Conservation (phyloP, 805 yeast species). For the Saccharomycopsis fodiens region DNA sequence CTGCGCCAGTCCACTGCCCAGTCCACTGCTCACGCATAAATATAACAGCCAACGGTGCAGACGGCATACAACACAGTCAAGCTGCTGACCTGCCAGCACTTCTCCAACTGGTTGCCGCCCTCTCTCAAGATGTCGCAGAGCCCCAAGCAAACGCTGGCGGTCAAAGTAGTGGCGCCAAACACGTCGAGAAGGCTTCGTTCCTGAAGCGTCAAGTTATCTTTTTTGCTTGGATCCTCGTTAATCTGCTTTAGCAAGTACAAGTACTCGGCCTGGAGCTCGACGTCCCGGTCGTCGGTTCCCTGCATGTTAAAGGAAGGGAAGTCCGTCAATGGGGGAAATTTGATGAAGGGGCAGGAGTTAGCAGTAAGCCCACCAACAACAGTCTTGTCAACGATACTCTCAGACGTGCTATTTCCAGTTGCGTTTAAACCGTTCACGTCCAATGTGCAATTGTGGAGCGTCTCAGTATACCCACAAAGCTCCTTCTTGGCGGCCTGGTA, state of each 20-base stretch:
- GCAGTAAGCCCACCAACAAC: background rate
- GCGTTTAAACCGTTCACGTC: background rate
- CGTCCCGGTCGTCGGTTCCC: background rate
- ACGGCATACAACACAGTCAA: constrained; percentile 17
- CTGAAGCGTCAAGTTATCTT: background rate
- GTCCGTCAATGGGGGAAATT: background rate
- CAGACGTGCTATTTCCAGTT: background rate
- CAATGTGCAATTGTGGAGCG: background rate
- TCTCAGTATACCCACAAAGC: constrained; percentile 17
- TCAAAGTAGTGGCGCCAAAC: constrained; percentile 1
- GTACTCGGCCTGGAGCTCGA: constrained; percentile 16
- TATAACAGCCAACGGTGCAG: constrained; percentile 15
- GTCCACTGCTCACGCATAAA: constrained; percentile 4
- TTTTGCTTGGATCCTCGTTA: background rate
- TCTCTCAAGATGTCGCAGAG: constrained; percentile 11
- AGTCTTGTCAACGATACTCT: background rate
- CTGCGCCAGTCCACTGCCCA: too few species aligned
- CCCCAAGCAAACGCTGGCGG: constrained; percentile 4
- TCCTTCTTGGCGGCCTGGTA: constrained; percentile 19
- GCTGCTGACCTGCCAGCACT: constrained; percentile 14
- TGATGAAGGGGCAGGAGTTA: background rate
- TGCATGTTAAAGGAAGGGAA: background rate
- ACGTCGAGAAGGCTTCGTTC: constrained; percentile 6
- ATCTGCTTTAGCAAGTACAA: constrained; percentile 8
- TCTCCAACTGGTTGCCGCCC: constrained; percentile 12